Conservation (phyloP, 805 yeast genomes). For the Ascoidea rubescens region DNA sequence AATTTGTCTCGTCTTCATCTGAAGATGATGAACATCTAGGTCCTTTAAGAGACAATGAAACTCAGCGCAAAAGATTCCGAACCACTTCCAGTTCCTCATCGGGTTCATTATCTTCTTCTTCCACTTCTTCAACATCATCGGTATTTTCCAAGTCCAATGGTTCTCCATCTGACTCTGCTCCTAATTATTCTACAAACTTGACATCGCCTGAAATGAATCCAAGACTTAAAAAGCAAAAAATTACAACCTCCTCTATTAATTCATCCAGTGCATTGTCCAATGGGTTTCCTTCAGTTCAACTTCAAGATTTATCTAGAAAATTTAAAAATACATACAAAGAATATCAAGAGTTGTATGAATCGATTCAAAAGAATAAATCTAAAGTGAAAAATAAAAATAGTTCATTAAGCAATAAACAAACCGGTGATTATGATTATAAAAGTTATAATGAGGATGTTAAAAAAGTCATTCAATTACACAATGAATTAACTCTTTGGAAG, state of each 20-base stretch:
- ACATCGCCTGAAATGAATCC: constrained; percentile 5
- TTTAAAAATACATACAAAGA: constrained; percentile 5
- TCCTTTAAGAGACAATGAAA: background rate
- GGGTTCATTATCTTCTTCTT: background rate
- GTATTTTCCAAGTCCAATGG: background rate
- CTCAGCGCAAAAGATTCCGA: background rate
- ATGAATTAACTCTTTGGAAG: constrained; percentile 8
- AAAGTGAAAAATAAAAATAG: background rate
- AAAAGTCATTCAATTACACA: constrained; percentile 7
- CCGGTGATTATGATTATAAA: background rate
- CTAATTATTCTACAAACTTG: constrained; percentile 1
- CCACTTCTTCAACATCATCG: background rate
- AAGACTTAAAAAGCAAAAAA: background rate
- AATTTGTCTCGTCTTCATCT: background rate
- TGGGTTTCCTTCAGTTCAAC: background rate
- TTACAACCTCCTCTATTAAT: background rate
- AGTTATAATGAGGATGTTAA: constrained; percentile 2
- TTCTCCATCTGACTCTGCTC: background rate
- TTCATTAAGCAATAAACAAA: background rate
- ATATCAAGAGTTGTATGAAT: constrained; percentile 3
- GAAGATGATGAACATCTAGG: background rate
- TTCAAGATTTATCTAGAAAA: constrained; percentile 3
- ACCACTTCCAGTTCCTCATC: background rate
- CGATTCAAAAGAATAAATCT: constrained; percentile 1
- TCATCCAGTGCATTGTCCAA: background rate